Percentiles rank a stretch among this genome's conserved stretches.
Conservation (phyloP, 495 filamentous ascomycete genomes). For the Penicillium coffeae region DNA sequence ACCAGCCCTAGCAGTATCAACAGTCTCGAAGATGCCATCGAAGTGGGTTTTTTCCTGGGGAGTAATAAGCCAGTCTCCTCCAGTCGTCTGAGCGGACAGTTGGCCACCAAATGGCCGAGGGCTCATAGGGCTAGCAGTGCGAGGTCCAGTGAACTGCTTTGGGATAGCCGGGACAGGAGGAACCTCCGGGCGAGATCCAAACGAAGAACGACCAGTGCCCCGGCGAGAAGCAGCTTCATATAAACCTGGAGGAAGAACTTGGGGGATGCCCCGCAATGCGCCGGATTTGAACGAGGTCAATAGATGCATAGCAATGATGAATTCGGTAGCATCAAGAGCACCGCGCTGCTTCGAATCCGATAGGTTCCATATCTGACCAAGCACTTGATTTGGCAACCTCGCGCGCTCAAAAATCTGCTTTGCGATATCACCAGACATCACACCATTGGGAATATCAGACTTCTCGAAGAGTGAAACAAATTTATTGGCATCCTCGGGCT, state of each 20-base stretch:
- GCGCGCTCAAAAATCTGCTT: slow-evolving; percentile 95
- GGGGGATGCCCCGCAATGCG: slow-evolving; percentile 72
- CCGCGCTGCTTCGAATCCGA: slow-evolving; percentile 91
- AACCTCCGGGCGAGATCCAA: slow-evolving; percentile 42
- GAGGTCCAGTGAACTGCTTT: slow-evolving; percentile 66
- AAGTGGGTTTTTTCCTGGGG: slow-evolving; percentile 81
- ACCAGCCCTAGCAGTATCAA: slow-evolving; percentile 75
- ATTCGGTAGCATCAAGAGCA: slow-evolving; percentile 82
- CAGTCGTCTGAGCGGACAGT: slow-evolving; percentile 59
- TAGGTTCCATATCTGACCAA: slow-evolving; percentile 92
- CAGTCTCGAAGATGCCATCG: slow-evolving; percentile 73
- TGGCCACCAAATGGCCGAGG: slow-evolving; percentile 49
- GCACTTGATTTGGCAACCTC: slow-evolving; percentile 79
- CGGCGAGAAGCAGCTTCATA: slow-evolving; percentile 88
- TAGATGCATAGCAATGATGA: slow-evolving; percentile 97
- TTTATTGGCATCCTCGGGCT: slow-evolving; percentile 81
- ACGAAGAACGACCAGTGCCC: slow-evolving; percentile 45
- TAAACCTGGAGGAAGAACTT: slow-evolving; percentile 74
- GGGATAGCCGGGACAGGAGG: slow-evolving; percentile 59
- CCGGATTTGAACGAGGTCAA: slow-evolving; percentile 86
- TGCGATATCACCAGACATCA: slow-evolving; percentile 85
- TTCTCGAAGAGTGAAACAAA: slow-evolving; percentile 85
- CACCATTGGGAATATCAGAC: slow-evolving; percentile 70
- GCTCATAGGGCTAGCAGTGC: slow-evolving; percentile 68
- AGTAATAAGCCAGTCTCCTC: slow-evolving; percentile 79